Evolutionary conservation across 1,284 basidiomycete genomes (phyloP), one percentile per base, ranked within the genome.

Genomic region (Leccinum subrobustum): DNA sequence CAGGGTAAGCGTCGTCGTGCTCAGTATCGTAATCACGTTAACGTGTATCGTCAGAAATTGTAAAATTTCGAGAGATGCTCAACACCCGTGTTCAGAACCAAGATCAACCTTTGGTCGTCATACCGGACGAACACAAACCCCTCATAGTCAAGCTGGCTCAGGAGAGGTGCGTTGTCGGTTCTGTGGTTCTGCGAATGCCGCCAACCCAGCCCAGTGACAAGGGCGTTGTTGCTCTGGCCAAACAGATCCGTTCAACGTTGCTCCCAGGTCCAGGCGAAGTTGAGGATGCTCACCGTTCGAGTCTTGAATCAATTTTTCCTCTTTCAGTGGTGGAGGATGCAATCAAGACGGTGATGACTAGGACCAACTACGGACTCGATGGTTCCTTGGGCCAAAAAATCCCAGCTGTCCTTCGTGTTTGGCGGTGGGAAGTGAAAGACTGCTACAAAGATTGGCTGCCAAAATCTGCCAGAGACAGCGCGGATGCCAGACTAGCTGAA

Each of bases 341-440:
- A 3, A 84, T 93, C 54, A 84, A 82, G 67, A 70, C 75, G 12
- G 72, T 88, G 6, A 82, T 89, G 61, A 78, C 73, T 52, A 85
- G 91, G 20, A 81, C 82, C 35, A 92, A 93, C 69, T 93, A 93
- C 68, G 92, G 92, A 0, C 74, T 92, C 7, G 85, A 91, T 57
- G 76, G 75, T 3, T 67, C 75, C 12, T 70, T 75, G 27, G 80
- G 80, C 42, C 75, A 77, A 57, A 89, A 82, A 69, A 67, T 78
- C 16, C 84, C 88, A 9, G 82, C 87, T 4, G 74, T 80, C 20
- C 73, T 91, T 35, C 88, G 85, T 65, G 76, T 92, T n/a, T 96
- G 93, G 93, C 80, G 93, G 62, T 95, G 93, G 93, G 93, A 96
- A 70, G 86, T 90, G 6, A 86, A 82, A 65, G 80, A 85, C 14